Evolutionary conservation across 768 basidiomycete genomes (phyloP).

Genomic region (Gautieria morchelliformis): DNA sequence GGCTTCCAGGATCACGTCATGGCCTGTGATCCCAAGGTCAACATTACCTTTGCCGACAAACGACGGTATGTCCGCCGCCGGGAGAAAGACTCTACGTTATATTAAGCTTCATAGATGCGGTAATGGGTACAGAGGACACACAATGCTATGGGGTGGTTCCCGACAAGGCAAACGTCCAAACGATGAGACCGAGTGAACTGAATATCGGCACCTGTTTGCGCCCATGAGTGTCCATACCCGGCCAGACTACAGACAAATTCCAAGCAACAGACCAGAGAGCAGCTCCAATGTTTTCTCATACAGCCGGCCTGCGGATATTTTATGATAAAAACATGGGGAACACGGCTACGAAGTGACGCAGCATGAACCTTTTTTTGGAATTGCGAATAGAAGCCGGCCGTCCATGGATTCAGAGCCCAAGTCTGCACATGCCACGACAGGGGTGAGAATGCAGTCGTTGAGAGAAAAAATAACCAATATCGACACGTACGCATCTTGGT

Average conservation of each 20-base stretch:
- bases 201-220: constrained; percentile 74
- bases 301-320: constrained; percentile 56
- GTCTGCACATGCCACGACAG: not conserved
- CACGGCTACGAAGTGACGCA: not conserved
- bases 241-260: not conserved
- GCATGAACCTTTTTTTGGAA: constrained; percentile 89
- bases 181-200: constrained; percentile 83
- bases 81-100: constrained; percentile 76
- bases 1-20: constrained; percentile 92
- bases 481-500: not conserved
- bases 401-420: constrained; percentile 53
- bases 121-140: constrained; percentile 28
- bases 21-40: constrained; percentile 94
- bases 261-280: constrained; percentile 52
- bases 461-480: not conserved
- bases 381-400: constrained; percentile 84
- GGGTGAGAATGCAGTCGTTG: not conserved
- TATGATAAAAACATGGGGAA: not conserved
- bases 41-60: constrained; percentile 98
- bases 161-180: constrained; percentile 87
- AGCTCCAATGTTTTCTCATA: constrained; percentile 85
- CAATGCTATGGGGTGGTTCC: constrained; percentile 93
- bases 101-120: not conserved
- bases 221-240: not conserved
- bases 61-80: constrained; percentile 93